Evolutionary conservation across 2,329 filamentous ascomycete genomes (phyloP), one percentile per base, ranked within the genome.

Genomic region (Sporothrix euskadiensis): DNA sequence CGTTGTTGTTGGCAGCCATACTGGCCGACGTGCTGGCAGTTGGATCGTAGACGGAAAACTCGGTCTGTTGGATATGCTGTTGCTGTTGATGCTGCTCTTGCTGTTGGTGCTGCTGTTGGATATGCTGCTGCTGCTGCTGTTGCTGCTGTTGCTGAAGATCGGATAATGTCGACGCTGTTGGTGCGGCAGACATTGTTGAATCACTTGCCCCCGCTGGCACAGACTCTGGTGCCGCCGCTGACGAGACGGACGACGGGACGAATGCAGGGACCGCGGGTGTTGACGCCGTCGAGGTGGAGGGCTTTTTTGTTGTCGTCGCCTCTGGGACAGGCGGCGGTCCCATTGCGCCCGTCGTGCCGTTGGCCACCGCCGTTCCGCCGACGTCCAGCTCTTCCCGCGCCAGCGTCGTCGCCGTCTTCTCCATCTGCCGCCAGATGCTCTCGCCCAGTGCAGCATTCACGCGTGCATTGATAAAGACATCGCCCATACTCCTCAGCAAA

Each of bases 401-500:
- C 5, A 87, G 78, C 0, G 82, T 84, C 3, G 81, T 84, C 0
- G 85, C 85, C 0, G 86, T 85, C 61, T 86, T 84, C 76, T 87
- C 86, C 84, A 89, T 87, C 76, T 89, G 87, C 66, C 82, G 82
- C 54, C 88, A 78, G 0, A 89, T 87, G 9, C 86, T 81, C 74
- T 88, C 86, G 1, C 88, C 87, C 22, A 89, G 82, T 0, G 84
- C 83, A 0, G 86, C 86, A 35, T 88, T 87, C 2, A 88, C 84
- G 19, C 83, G 83, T 1, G 87, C 84, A 77, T 85, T 88, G 82
- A 86, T 88, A 78, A 88, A 91, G n/a, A 85, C 84, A 56, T 86
- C 83, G n/a, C 85, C 84, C 72, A 89, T 84, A 16, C 83, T 81
- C 30, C 85, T 83, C 4, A 91, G 80, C 47, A 88, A 82, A 1